These are phyloP conservation scores for Cicer chorassanicum DNA, from an alignment of 306 rosid species.

Conservation along the genomic window DNA sequence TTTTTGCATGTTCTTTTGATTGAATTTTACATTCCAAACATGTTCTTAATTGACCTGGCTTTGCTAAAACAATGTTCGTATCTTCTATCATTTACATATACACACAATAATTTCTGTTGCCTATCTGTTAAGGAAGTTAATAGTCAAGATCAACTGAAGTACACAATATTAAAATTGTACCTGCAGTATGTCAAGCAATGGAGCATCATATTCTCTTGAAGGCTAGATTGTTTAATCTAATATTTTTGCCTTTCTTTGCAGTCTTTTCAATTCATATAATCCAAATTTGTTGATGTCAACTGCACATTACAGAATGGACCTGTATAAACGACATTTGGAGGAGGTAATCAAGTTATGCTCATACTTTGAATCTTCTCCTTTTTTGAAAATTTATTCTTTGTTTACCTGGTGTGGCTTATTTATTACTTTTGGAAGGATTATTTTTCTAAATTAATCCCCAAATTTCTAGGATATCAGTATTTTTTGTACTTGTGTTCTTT, in stretches of 20 bases:
- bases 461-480: background rate
- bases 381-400: slow-evolving; percentile 1
- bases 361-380: slow-evolving; percentile 33
- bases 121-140: slow-evolving; percentile 30
- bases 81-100: slow-evolving; percentile 15
- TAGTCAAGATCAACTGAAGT: background rate
- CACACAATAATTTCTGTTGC: slow-evolving; percentile 8
- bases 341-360: slow-evolving; percentile 59
- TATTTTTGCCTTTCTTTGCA: slow-evolving; percentile 52
- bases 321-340: slow-evolving; percentile 75
- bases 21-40: slow-evolving; percentile 37
- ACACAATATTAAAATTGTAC: slow-evolving; percentile 20
- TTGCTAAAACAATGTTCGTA: background rate
- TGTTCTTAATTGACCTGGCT: background rate
- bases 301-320: slow-evolving; percentile 81
- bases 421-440: background rate
- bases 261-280: slow-evolving; percentile 83
- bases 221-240: slow-evolving; percentile 38
- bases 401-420: slow-evolving; percentile 13
- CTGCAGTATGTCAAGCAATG: slow-evolving; percentile 27
- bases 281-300: slow-evolving; percentile 92
- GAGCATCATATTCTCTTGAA: slow-evolving; percentile 30
- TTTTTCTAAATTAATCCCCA: slow-evolving; percentile 3
- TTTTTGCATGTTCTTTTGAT: slow-evolving; percentile 37
- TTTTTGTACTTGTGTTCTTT: slow-evolving; percentile 11